Evolutionary conservation across 1,139 yeast species (phyloP).

Genomic region (Hansenula lynferdii): DNA sequence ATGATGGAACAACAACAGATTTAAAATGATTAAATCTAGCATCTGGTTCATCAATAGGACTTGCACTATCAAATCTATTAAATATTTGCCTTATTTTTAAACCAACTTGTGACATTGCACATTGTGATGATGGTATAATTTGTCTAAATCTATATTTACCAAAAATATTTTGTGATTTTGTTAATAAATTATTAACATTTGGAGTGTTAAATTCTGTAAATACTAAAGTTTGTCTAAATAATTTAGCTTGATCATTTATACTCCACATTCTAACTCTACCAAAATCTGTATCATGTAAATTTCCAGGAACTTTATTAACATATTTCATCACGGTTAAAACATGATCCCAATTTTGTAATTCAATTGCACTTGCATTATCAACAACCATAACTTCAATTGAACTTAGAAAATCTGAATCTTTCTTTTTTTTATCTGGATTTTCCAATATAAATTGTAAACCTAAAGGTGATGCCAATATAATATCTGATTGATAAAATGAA

Average conservation of each 20-base stretch:
- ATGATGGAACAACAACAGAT: constrained; percentile 65
- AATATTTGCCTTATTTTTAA: constrained; percentile 68
- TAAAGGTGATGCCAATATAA: constrained; percentile 87
- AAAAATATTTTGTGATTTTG: constrained; percentile 55
- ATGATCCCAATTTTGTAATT: constrained; percentile 95
- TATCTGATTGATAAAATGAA: constrained; percentile 79
- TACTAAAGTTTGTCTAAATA: constrained; percentile 72
- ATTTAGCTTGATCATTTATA: constrained; percentile 75
- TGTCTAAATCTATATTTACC: constrained; percentile 59
- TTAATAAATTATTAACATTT: constrained; percentile 62
- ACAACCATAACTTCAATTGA: constrained; percentile 79
- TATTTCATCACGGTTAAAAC: constrained; percentile 61
- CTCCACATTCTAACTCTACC: constrained; percentile 91
- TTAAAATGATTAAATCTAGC: constrained; percentile 76
- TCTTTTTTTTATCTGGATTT: constrained; percentile 49
- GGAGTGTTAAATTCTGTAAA: constrained; percentile 78
- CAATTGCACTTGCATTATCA: constrained; percentile 83
- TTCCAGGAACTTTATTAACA: constrained; percentile 70
- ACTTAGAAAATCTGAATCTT: constrained; percentile 68
- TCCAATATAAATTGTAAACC: constrained; percentile 76
- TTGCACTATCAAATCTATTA: constrained; percentile 56
- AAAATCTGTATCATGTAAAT: constrained; percentile 81
- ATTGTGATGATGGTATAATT: constrained; percentile 25
- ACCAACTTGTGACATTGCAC: constrained; percentile 42
- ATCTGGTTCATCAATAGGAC: constrained; percentile 69